Percentiles rank a stretch among this genome's conserved stretches.
Evolutionary conservation across 2,329 filamentous ascomycete genomes (phyloP).

Genomic region (Aspergillus sclerotialis): DNA sequence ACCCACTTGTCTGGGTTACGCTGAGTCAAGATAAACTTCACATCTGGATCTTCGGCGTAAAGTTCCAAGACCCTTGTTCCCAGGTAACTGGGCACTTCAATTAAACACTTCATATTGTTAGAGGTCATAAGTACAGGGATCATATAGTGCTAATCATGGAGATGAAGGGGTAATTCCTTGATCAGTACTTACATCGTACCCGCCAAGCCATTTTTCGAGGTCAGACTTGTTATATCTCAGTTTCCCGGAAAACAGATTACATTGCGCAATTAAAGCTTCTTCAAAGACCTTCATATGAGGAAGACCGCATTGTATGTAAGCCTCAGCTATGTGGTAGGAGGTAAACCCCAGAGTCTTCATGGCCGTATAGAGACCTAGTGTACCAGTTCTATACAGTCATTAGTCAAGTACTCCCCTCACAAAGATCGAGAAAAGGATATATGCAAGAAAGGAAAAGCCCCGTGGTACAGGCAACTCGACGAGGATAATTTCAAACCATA

Average conservation of each 20-base stretch:
- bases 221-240: conserved; percentile 10
- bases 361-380: conserved; percentile 14
- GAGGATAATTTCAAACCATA: too few species aligned
- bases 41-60: conserved; percentile 14
- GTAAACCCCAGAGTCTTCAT: conserved; percentile 17
- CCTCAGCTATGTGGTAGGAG: conserved; percentile 16
- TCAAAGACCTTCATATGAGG: conserved; percentile 12
- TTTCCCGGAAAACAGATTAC: conserved; percentile 12
- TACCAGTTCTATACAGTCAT: conserved; percentile 12
- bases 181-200: conserved; percentile 14
- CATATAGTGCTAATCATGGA: too few species aligned
- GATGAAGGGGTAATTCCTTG: background rate
- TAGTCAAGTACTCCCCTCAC: background rate
- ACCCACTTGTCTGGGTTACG: conserved; percentile 16
- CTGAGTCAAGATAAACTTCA: conserved; percentile 20
- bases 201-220: conserved; percentile 13
- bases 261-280: conserved; percentile 12
- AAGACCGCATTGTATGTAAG: conserved; percentile 2
- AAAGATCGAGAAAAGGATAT: background rate
- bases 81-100: conserved; percentile 16
- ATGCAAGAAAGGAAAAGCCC: too few species aligned
- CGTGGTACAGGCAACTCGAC: too few species aligned
- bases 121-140: background rate
- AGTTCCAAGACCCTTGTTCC: conserved; percentile 10
- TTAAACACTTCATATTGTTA: conserved; percentile 9